Evolutionary conservation across 495 filamentous ascomycete genomes (phyloP), one percentile per base, ranked within the genome.

Genomic region (Thozetella sp.): DNA sequence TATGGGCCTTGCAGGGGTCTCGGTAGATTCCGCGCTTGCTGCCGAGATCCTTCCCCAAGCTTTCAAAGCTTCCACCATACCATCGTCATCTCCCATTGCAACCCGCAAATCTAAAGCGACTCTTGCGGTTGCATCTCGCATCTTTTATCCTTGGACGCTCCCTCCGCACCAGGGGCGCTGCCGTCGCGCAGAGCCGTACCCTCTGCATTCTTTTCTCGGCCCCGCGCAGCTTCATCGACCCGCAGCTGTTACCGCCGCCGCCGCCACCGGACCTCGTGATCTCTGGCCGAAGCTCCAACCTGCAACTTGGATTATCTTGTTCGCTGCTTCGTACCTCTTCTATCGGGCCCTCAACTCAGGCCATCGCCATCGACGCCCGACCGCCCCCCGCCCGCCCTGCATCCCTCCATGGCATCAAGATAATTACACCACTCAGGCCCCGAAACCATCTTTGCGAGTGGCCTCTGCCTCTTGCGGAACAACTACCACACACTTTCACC

Each of bases 1-100:
- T 48, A 3, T 48, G 43, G 43, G 43, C 43, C 43, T 48, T 48
- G n/a, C 43, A 48, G 43, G 43, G 43, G n/a, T 48, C 43, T 48
- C 43, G 43, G 43, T 20, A 48, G 9, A 48, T 48, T 48, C 43
- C 43, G 43, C 43, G n/a, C 43, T 20, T 48, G 43, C 43, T 48
- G 20, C 43, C 43, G 43, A 48, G 43, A 48, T 15, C 43, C 43
- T 48, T 48, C 43, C 43, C 43, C n/a, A 48, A 48, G 43, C 43
- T 48, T 48, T 48, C 43, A 9, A 20, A 48, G 43, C 43, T 48
- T 48, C 43, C 43, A 48, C 43, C 43, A 48, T 20, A n/a, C 43
- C 43, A 20, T 48, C 6, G n/a, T n/a, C n/a, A 19, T 13, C 43
- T 48, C 43, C 3, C 43, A 48, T 48, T n/a, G 20, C 43, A 48